Conservation (phyloP, 176 grass and related monocot species). For the Guadua angustifolia region DNA sequence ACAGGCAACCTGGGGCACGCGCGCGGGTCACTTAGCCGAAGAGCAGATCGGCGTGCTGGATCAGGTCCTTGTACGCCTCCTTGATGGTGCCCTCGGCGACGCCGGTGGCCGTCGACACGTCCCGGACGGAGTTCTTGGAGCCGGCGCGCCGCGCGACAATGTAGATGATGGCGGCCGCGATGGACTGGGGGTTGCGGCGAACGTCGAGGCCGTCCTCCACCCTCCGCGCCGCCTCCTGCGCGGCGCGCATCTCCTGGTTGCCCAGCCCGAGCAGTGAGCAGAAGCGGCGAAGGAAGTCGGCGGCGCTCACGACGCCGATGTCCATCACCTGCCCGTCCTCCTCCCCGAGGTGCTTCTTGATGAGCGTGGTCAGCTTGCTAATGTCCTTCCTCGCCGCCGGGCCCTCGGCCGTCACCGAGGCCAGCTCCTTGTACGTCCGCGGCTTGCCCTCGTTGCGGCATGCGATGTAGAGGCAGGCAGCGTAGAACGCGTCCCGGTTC, state of each 20-base stretch:
- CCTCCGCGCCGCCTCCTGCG: conserved; percentile 43
- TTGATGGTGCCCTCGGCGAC: conserved; percentile 57
- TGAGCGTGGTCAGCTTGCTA: conserved; percentile 36
- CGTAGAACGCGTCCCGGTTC: conserved; percentile 49
- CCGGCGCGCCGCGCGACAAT: conserved; percentile 46
- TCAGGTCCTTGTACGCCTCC: conserved; percentile 54
- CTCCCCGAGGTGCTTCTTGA: conserved; percentile 52
- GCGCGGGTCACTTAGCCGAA: conserved; percentile 15
- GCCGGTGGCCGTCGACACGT: conserved; percentile 52
- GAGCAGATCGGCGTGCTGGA: conserved; percentile 36
- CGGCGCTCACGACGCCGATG: conserved; percentile 47
- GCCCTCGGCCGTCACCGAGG: conserved; percentile 38
- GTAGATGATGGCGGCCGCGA: conserved; percentile 60
- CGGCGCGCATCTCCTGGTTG: conserved; percentile 48
- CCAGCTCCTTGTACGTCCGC: conserved; percentile 59
- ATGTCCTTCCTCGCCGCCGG: conserved; percentile 47
- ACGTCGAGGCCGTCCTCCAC: conserved; percentile 47
- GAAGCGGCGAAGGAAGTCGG: conserved; percentile 55
- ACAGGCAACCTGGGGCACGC: not conserved
- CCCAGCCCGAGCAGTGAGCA: conserved; percentile 50
- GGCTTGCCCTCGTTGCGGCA: conserved; percentile 63
- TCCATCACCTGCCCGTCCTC: conserved; percentile 37
- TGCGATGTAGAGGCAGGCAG: conserved; percentile 57
- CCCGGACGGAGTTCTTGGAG: conserved; percentile 25
- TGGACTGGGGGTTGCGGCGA: conserved; percentile 53